These are phyloP conservation scores for Xanthoconium separans DNA, from an alignment of 1,284 basidiomycete genomes.

Conservation along the genomic window DNA sequence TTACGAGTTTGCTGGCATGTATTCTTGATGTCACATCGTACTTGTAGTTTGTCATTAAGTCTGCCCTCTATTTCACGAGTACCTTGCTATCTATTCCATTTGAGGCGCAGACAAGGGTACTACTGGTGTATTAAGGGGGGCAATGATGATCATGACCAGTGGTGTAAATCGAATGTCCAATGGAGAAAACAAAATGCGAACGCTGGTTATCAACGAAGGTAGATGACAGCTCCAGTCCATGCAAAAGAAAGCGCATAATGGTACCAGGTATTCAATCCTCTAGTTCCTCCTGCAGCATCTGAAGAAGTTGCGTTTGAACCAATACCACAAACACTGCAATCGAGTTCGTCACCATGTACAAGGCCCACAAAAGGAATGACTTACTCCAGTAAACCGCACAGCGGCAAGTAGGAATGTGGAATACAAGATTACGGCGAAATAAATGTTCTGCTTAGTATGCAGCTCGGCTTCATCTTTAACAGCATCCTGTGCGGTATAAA, in stretches of 20 bases:
- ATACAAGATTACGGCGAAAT: conserved; percentile 86
- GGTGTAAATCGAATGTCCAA: conserved; percentile 28
- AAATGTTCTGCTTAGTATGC: conserved; percentile 66
- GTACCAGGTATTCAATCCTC: conserved; percentile 1
- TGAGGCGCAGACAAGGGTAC: conserved; percentile 22
- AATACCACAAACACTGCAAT: conserved; percentile 74
- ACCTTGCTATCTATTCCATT: conserved; percentile 27
- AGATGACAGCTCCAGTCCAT: conserved; percentile 35
- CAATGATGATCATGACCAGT: conserved; percentile 15
- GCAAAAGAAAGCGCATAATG: conserved; percentile 19
- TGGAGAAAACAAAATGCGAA: conserved; percentile 13
- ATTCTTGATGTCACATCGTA: conserved; percentile 41
- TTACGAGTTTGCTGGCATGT: conserved; percentile 48
- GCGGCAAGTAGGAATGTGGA: conserved; percentile 82
- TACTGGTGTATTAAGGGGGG: conserved; percentile 12
- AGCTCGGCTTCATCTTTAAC: conserved; percentile 46
- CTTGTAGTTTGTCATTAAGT: conserved; percentile 11
- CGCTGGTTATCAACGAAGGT: conserved; percentile 31
- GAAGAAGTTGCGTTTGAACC: conserved; percentile 82
- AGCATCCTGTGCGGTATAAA: conserved; percentile 48
- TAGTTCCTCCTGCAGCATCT: conserved; percentile 75
- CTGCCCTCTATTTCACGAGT: conserved; percentile 17
- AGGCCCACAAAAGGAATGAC: conserved; percentile 33
- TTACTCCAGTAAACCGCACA: conserved; percentile 81
- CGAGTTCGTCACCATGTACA: conserved; percentile 13